Percentiles rank a stretch among this genome's conserved stretches.
Evolutionary conservation across 208 protist species (phyloP).

Genomic region (Leishmania martiniquensis): DNA sequence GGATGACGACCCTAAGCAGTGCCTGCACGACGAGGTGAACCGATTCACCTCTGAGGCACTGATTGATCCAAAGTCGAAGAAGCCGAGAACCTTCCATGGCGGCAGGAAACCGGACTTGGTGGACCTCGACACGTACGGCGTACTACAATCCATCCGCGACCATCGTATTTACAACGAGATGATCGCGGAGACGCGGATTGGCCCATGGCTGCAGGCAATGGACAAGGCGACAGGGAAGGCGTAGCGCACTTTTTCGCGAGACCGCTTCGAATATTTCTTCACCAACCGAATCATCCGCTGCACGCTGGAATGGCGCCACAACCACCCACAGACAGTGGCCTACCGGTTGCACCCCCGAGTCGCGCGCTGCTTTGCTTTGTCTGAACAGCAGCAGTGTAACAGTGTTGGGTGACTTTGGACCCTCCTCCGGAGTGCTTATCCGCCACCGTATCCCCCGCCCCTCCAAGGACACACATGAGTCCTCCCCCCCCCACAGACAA

Average conservation of each 20-base stretch:
- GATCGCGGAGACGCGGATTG: conserved; percentile 55
- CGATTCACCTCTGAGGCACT: conserved; percentile 71
- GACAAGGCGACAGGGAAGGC: conserved; percentile 41
- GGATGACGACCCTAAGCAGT: conserved; percentile 52
- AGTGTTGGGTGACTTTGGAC: no score
- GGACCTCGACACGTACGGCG: conserved; percentile 90
- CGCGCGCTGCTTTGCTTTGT: neutral
- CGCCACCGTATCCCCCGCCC: no score
- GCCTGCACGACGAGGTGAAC: conserved; percentile 73
- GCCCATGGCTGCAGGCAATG: conserved; percentile 70
- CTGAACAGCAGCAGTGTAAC: neutral
- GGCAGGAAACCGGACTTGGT: conserved; percentile 83
- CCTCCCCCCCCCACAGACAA: neutral
- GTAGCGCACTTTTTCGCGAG: conserved; percentile 2
- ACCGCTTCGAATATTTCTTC: neutral
- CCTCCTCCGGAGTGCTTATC: no score
- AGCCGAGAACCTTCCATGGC: conserved; percentile 75
- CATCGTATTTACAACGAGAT: conserved; percentile 88
- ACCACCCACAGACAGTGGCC: neutral
- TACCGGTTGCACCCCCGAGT: neutral
- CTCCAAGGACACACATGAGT: neutral
- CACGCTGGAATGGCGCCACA: neutral
- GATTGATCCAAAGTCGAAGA: conserved; percentile 56
- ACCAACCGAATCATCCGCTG: neutral
- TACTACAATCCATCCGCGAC: conserved; percentile 84